Evolutionary conservation across 2,329 filamentous ascomycete species (phyloP), one percentile per base, ranked within the genome.

Genomic region (Neocatenulostroma microsporum): DNA sequence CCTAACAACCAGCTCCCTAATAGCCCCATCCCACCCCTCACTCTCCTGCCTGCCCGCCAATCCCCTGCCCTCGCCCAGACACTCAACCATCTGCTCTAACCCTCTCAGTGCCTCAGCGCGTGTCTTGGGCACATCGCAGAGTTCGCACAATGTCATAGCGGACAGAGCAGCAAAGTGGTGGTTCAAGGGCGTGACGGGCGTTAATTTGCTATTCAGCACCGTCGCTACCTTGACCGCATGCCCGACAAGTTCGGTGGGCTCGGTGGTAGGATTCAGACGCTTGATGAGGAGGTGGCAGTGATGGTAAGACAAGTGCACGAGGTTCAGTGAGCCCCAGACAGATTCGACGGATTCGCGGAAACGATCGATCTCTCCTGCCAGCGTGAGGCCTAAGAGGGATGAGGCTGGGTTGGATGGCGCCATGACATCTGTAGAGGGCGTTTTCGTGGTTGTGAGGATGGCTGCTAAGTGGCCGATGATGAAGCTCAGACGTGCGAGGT

Each of bases 231-330:
- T 72, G 41, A 69, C 68, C 18, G 75, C 74, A 5, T 77, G 72
- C 57, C 73, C 76, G 14, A 82, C 61, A 12, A 80, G 67, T 40
- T 81, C 73, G 2, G 67, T 61, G 0, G 74, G 67, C 26, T 73
- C 71, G 1, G 72, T 66, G 10, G 67, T 68, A 1, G 74, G 70
- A 24, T 72, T 73, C 36, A 79, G 64, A 2, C 83, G 67, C 34
- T 78, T 75, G 8, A 76, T 68, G 13, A 85, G 64, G 7, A 84
- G 67, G 43, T 78, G 75, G 46, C 75, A 70, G 55, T 84, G 79
- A 73, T 81, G 83, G 59, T 82, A 84, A n/a, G 73, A 73, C 15
- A 85, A 66, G 47, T 82, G 75, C 2, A 84, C 66, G 21, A 80
- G 68, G 15, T 74, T 74, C 18, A 79, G 63, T 27, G 69, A 67